Evolutionary conservation across 2,329 filamentous ascomycete genomes (phyloP), one percentile per base, ranked within the genome.

Genomic region (Sphaceloma murrayae): DNA sequence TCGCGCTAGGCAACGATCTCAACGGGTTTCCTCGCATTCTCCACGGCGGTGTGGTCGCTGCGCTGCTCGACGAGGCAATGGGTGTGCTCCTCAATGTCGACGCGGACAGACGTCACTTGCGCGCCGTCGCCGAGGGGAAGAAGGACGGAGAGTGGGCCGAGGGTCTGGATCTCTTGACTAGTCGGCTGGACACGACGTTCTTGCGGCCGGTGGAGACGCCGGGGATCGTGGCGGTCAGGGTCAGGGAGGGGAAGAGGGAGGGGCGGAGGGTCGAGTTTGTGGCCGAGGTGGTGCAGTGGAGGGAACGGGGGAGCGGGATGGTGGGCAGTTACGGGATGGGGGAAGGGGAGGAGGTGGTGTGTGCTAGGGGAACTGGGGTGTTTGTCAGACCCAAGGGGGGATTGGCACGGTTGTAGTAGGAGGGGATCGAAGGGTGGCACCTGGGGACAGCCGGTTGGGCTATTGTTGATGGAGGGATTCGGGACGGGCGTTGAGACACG

Each of bases 21-120:
- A 73, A 75, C 49, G 77, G 77, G 2, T 70, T 71, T 51, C 60
- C 70, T 2, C 57, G 63, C 2, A 63, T 74, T 5, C 61, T 66
- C 7, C 77, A 81, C 54, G 76, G 77, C 14, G 77, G 77, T 1
- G 67, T 80, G 21, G 66, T 74, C 5, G 67, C 68, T 6, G 67
- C 71, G 0, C 55, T 80, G n/a, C 56, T 81, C 16, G 77, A 81
- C 53, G 77, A 81, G 54, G 59, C 64, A 4, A 69, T 73, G 55
- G 74, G 75, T 1, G 60, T 70, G 4, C 49, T 77, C 13, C 60
- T 74, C 7, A 61, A 62, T 2, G 52, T 67, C 19, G 73, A 73
- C 49, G 46, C 53, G 11, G 61, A 61, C 17, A 40, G 53, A 5
- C 45, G 43, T 4, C 52, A 54, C 32, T 18, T 52, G 13, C 18